Evolutionary conservation across 192 early-diverging fungal species (phyloP).

Genomic region (Funneliformis mosseae): DNA sequence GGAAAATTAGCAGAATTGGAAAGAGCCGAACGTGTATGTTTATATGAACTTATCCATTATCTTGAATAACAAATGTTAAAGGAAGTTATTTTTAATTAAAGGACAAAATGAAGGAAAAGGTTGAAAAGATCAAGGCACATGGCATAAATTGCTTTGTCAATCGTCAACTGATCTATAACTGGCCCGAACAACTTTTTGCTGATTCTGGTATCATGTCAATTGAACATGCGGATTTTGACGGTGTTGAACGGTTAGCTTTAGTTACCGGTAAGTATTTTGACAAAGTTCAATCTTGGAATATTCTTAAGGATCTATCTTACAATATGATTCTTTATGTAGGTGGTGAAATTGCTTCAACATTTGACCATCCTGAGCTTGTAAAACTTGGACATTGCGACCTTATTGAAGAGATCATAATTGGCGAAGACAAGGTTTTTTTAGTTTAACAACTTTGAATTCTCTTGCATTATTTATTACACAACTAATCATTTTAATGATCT

Average conservation of each 20-base stretch:
- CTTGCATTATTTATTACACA: not conserved
- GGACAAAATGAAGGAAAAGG: slow-evolving; percentile 99
- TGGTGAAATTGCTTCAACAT: slow-evolving; percentile 97
- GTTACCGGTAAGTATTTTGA: slow-evolving; percentile 67
- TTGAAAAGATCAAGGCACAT: slow-evolving; percentile 96
- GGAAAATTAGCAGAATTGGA: slow-evolving; percentile 98
- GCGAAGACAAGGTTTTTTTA: slow-evolving; percentile 76
- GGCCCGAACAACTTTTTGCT: slow-evolving; percentile 99
- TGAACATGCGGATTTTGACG: slow-evolving; percentile 99
- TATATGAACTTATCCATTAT: not conserved
- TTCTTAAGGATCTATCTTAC: too few species aligned
- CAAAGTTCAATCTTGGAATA: not conserved
- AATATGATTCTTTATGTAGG: slow-evolving; percentile 40
- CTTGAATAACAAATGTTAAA: not conserved
- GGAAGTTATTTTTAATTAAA: slow-evolving; percentile 18
- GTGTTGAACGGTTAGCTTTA: slow-evolving; percentile 93
- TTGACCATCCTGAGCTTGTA: slow-evolving; percentile 97
- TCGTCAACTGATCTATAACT: slow-evolving; percentile 99
- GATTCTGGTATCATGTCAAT: slow-evolving; percentile 95
- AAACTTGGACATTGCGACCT: slow-evolving; percentile 92
- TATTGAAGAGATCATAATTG: slow-evolving; percentile 99
- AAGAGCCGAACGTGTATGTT: slow-evolving; percentile 82
- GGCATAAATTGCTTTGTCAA: slow-evolving; percentile 99
- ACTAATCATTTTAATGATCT: not conserved
- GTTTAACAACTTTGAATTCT: not conserved